Base-by-base conservation (phyloP, 2,329 filamentous ascomycete genomes). In the Pochonia chlamydosporia region DNA sequence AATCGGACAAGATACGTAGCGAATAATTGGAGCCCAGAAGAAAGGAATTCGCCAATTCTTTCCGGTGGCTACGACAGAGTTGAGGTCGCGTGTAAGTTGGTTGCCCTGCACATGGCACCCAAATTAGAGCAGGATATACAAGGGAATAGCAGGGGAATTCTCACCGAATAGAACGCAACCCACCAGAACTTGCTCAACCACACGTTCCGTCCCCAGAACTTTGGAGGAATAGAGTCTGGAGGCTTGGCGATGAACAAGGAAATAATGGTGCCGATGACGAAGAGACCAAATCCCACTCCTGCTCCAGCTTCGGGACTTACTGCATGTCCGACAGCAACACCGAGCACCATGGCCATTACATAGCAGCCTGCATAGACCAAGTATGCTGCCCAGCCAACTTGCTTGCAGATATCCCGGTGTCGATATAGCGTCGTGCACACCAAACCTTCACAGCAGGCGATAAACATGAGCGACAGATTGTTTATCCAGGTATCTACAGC, bases 401-500 rank as follows among this genome's bases (percentile, higher is more conserved):
- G 62, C n/a, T 60, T 56, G 20, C 65, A 58, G 14, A 75, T 63
- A 41, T 74, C 65, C 11, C 61, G 63, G 62, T 71, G 78, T 14
- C 73, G 69, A 49, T 76, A 77, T 0, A 76, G 65, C 0, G 67
- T 77, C 0, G 72, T 79, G 1, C 74, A 66, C 49, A 69, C 70
- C 43, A 77, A 64, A 40, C 74, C 60, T 64, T 79, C 61, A 37
- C 70, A 58, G 69, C 73, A 68, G 48, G 80, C 66, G 37, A 78
- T 68, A 55, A 80, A 71, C 49, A 79, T 67, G 10, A 79, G 60
- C 10, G 70, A 63, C 3, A 76, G 54, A 43, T 78, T 74, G 56
- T 77, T 79, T 52, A 78, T 67, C 65, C 70, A 79, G 9, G 68
- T 63, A 43, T 79, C 76, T 3, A 78, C 65, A 0, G 73, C 75